Base-by-base conservation (phyloP, 768 basidiomycete species). In the Lactifluus subvellereus region DNA sequence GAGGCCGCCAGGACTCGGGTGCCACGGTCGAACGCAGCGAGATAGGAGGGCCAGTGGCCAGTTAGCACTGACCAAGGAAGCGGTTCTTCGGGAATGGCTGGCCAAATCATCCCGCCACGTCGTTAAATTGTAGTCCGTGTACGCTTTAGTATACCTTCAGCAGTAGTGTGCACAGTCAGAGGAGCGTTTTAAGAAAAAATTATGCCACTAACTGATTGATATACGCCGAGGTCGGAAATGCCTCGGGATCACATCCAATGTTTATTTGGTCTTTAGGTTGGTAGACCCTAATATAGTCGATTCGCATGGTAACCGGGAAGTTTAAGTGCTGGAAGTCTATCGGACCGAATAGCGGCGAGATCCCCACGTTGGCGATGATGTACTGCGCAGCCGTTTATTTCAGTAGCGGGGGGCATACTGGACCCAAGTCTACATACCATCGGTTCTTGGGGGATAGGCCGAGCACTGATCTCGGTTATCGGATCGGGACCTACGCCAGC, bases 231-330 rank as follows among this genome's bases (percentile, higher is more conserved):
- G 94, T 97, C 0, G 94, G 93, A 72, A 81, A 86, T 14, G 82
- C 79, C 10, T 73, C 68, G 5, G 93, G 91, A 69, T 93, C 88
- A 66, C 85, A 87, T 14, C 86, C 84, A 43, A 84, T 74, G 65
- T 85, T 85, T 66, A 77, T 73, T 10, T 71, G 67, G 60, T 75
- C 72, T 56, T 77, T 72, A 30, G 76, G 75, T 67, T 88, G 87
- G 68, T 87, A 89, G 13, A 96, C 88, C 1, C 94, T 83, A 60
- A 95, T 84, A 62, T 85, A 95, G 70, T 96, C 94, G 54, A 94
- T 75, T 59, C 76, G 76, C 88, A 94, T 86, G 18, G 72, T 76
- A n/a, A 85, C 73, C 5, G 74, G 74, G 71, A 84, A 85, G 27
- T 70, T 72, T 22, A 87, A 71, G 60, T 85, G 74, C 1, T 71